These are phyloP conservation scores for Yamadazyma kitorensis DNA, from an alignment of 805 yeast genomes.

Conservation along the genomic window DNA sequence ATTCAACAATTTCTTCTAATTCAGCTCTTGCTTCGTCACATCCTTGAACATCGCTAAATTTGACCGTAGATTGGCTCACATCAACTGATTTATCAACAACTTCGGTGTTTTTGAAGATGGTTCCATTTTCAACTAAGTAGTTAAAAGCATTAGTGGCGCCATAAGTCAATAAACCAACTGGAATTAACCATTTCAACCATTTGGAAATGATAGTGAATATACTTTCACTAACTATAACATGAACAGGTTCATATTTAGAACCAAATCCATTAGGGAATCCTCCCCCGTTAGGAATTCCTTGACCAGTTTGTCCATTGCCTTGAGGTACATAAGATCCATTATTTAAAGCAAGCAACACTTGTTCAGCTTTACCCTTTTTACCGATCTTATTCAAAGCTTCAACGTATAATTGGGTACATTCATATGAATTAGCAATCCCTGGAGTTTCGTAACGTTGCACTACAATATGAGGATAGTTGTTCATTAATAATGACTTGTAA, in stretches of 20 bases:
- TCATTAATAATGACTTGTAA: conserved; percentile 66
- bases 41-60: conserved; percentile 92
- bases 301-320: not conserved
- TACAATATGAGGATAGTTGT: conserved; percentile 93
- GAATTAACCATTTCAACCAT: conserved; percentile 87
- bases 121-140: conserved; percentile 77
- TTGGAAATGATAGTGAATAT: conserved; percentile 72
- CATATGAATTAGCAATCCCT: conserved; percentile 82
- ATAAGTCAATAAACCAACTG: conserved; percentile 75
- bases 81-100: conserved; percentile 77
- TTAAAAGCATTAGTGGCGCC: conserved; percentile 78
- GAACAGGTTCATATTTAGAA: conserved; percentile 77
- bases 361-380: conserved; percentile 72
- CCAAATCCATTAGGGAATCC: conserved; percentile 47
- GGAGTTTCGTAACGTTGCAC: conserved; percentile 93
- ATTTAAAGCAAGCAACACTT: conserved; percentile 41
- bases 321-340: conserved; percentile 1
- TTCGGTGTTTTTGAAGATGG: conserved; percentile 72
- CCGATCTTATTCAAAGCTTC: conserved; percentile 82
- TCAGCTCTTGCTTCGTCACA: conserved; percentile 98
- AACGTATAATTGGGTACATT: conserved; percentile 73
- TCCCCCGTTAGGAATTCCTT: too few relatives aligned
- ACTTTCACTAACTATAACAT: conserved; percentile 89
- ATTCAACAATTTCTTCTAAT: conserved; percentile 96
- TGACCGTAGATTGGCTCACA: conserved; percentile 79